phyloP scores from a whole-genome alignment of 2,329 filamentous ascomycete species.

The Neofusicoccum kwambonambiense region DNA sequence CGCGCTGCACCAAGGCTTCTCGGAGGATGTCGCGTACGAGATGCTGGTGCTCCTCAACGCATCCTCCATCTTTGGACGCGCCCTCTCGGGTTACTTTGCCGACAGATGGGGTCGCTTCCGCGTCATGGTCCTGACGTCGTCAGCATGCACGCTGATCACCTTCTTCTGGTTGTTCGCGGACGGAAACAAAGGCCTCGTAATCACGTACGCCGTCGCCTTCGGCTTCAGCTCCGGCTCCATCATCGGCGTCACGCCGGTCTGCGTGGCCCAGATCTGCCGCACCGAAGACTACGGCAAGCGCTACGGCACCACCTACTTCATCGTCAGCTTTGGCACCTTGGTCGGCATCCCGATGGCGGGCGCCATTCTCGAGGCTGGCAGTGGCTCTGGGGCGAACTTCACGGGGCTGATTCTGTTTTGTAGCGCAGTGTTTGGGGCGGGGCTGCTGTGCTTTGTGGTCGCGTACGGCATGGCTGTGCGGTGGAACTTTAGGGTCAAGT shows the following conservation, averaged over 20 bases:
- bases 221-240: conserved; percentile 67
- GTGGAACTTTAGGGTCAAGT: conserved; percentile 18
- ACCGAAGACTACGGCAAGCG: conserved; percentile 56
- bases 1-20: conserved; percentile 4
- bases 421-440: conserved; percentile 23
- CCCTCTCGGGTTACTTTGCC: conserved; percentile 50
- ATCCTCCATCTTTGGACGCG: conserved; percentile 47
- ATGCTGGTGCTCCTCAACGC: conserved; percentile 17
- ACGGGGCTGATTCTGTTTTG: conserved; percentile 25
- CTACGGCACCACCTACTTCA: conserved; percentile 60
- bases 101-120: conserved; percentile 53
- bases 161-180: conserved; percentile 47
- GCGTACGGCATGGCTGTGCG: conserved; percentile 23
- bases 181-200: conserved; percentile 42
- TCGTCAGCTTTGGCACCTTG: conserved; percentile 61
- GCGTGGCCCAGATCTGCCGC: conserved; percentile 66
- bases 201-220: conserved; percentile 35
- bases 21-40: background rate
- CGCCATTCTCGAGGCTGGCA: conserved; percentile 21
- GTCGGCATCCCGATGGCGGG: conserved; percentile 66
- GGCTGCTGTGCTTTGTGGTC: conserved; percentile 22
- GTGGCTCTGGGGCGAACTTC: conserved; percentile 16
- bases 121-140: conserved; percentile 42
- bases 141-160: conserved; percentile 47
- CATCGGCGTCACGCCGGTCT: conserved; percentile 59